A percentile compares a stretch with the other conserved stretches of the same genome.
Evolutionary conservation across 148 eudicot genomes (phyloP).

Genomic region (Rhododendron ferrugineum): DNA sequence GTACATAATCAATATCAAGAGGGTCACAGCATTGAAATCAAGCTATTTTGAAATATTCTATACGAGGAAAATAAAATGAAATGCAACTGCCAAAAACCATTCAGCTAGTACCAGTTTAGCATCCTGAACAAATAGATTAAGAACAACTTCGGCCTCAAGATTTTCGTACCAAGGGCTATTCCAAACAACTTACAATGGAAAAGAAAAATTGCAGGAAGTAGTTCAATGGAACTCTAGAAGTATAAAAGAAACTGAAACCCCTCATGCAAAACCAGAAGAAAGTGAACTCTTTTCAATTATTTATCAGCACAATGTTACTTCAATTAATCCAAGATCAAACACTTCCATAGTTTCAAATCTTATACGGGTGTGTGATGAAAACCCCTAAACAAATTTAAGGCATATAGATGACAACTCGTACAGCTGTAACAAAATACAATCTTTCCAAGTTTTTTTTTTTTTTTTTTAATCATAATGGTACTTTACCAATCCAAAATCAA

Average conservation of each 20-base stretch:
- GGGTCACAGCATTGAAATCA: not conserved
- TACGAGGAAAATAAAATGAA: not conserved
- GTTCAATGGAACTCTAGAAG: not conserved
- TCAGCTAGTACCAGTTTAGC: not conserved
- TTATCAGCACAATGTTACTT: not conserved
- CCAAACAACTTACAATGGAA: not conserved
- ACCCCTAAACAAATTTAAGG: constrained; percentile 1
- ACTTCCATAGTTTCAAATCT: constrained; percentile 10
- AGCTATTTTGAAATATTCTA: not conserved
- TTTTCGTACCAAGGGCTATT: not conserved
- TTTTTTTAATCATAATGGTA: not conserved
- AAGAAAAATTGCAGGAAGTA: not conserved
- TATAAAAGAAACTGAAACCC: not conserved
- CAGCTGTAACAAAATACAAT: constrained; percentile 14
- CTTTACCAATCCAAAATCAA: not conserved
- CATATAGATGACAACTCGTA: constrained; percentile 6
- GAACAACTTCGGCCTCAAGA: not conserved
- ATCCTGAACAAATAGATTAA: not conserved
- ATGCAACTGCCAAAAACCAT: not conserved
- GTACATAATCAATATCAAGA: not conserved
- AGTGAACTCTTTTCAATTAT: not conserved
- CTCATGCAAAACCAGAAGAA: not conserved
- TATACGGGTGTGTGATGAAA: not conserved
- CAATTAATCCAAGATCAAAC: not conserved
- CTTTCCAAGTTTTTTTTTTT: not conserved